phyloP scores from a whole-genome alignment of 1,139 yeast species.

The Yamadazyma buinensis region DNA sequence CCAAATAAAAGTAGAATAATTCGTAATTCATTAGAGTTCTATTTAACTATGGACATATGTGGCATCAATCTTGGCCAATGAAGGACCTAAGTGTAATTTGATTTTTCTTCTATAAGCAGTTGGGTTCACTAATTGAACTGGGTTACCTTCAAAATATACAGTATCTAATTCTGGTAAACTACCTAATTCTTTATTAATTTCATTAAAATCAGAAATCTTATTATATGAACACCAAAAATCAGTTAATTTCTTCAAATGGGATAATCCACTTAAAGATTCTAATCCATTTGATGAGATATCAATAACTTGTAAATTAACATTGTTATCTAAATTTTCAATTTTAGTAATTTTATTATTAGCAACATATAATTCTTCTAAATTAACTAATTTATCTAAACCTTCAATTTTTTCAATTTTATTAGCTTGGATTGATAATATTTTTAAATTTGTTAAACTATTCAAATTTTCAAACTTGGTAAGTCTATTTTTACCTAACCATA shows the following conservation, averaged over 20 bases:
- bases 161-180: conserved; percentile 68
- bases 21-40: neutral
- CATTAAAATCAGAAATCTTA: conserved; percentile 61
- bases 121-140: conserved; percentile 67
- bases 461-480: conserved; percentile 67
- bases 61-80: conserved; percentile 88
- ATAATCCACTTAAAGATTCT: conserved; percentile 56
- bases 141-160: conserved; percentile 94
- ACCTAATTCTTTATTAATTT: conserved; percentile 64
- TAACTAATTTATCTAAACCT: conserved; percentile 68
- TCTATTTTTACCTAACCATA: conserved; percentile 93
- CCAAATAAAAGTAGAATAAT: too few species aligned
- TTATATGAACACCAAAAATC: conserved; percentile 95
- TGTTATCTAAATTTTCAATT: conserved; percentile 76
- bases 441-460: conserved; percentile 55
- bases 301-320: conserved; percentile 62
- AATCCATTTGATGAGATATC: conserved; percentile 81
- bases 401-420: conserved; percentile 78
- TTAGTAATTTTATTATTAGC: conserved; percentile 79
- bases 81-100: conserved; percentile 65
- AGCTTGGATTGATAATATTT: conserved; percentile 83
- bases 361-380: conserved; percentile 81
- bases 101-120: conserved; percentile 85
- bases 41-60: conserved; percentile 47
- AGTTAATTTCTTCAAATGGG: conserved; percentile 65